Conservation (phyloP, 208 protist genomes). For the Herpetomonas samuelpessoai region DNA sequence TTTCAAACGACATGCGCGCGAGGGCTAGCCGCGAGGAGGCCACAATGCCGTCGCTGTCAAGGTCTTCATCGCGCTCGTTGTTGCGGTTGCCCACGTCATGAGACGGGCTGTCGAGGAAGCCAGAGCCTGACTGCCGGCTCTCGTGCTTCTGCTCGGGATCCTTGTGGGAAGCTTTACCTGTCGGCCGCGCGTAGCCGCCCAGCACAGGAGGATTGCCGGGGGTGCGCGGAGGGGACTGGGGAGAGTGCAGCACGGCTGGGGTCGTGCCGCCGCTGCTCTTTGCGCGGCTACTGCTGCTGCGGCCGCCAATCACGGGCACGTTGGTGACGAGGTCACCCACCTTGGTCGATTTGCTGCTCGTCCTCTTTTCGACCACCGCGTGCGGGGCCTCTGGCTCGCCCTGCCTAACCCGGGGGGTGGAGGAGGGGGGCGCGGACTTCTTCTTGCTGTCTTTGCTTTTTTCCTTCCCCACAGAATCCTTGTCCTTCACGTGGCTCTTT, state of each 20-base stretch:
- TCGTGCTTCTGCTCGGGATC: too few relatives aligned
- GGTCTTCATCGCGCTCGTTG: constrained; percentile 12
- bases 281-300: background rate
- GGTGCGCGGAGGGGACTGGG: too few relatives aligned
- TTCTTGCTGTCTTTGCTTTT: background rate
- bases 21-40: constrained; percentile 24
- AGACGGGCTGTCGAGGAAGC: constrained; percentile 2
- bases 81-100: constrained; percentile 5
- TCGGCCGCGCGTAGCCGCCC: too few relatives aligned
- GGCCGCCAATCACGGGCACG: background rate
- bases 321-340: background rate
- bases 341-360: background rate
- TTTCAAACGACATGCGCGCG: constrained; percentile 37
- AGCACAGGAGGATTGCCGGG: too few relatives aligned
- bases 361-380: background rate
- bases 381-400: background rate
- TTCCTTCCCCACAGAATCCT: too few relatives aligned
- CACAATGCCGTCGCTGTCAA: constrained; percentile 18
- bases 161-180: too few relatives aligned
- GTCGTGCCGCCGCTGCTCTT: background rate
- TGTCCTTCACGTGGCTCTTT: too few relatives aligned
- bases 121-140: background rate
- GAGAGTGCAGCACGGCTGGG: too few relatives aligned
- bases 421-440: background rate
- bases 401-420: background rate